Conservation (phyloP, 352 stramenopile genomes). For the Phytophthora melonis region DNA sequence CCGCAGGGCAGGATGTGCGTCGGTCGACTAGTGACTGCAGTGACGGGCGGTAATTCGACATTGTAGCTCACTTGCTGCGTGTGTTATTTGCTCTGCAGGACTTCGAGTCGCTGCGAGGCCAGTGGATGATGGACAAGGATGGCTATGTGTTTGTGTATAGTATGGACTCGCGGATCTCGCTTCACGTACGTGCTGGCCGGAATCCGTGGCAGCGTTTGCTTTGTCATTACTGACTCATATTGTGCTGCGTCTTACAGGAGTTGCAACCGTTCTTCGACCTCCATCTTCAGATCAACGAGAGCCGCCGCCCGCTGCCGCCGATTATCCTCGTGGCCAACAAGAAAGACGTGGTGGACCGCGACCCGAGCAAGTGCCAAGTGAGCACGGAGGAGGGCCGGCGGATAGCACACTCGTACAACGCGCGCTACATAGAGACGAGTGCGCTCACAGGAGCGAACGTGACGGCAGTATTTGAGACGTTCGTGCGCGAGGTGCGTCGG, state of each 20-base stretch:
- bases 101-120: constrained; percentile 88
- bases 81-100: constrained; percentile 46
- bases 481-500: constrained; percentile 86
- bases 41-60: not conserved
- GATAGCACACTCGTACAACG: constrained; percentile 89
- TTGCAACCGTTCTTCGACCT: constrained; percentile 91
- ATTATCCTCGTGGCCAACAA: constrained; percentile 93
- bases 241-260: constrained; percentile 52
- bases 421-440: constrained; percentile 90
- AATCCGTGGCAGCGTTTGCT: not conserved
- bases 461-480: constrained; percentile 88
- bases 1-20: constrained; percentile 87
- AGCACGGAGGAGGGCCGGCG: constrained; percentile 85
- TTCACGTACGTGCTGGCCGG: constrained; percentile 62
- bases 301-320: constrained; percentile 70
- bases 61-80: not conserved
- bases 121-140: constrained; percentile 94
- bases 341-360: constrained; percentile 87
- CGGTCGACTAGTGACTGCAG: too few species aligned
- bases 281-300: constrained; percentile 91
- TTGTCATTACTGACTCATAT: not conserved
- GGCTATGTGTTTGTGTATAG: constrained; percentile 93
- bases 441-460: constrained; percentile 88
- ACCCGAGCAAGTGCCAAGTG: constrained; percentile 85
- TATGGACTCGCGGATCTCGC: constrained; percentile 89